Evolutionary conservation across 2,329 filamentous ascomycete species (phyloP), one percentile per base, ranked within the genome.

Genomic region (Torrubiellomyces zombiae): DNA sequence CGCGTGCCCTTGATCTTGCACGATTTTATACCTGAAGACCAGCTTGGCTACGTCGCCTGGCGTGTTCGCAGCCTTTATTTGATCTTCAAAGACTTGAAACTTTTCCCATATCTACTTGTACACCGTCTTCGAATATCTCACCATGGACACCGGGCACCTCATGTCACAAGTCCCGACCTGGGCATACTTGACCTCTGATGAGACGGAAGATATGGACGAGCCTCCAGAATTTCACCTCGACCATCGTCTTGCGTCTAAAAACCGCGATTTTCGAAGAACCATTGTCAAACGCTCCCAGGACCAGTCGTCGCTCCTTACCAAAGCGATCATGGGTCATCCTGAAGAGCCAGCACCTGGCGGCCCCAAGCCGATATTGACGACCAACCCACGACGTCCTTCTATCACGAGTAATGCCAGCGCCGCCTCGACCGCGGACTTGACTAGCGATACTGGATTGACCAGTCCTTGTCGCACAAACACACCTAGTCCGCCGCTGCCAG

Each of bases 391-490:
- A 30, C 55, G 63, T 37, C 60, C 71, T 31, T 86, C 78, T 31
- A 73, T 76, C 39, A 76, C 74, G 46, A 91, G 81, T 58, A 86
- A 75, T 43, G 58, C 72, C 37, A 93, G 83, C 53, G 55, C 76
- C 31, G 65, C 79, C 22, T 93, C 85, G 2, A 91, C 82, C 3
- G 79, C 79, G 18, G 86, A 94, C 36, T 62, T 95, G 29, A 94
- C 83, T n/a, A 94, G 85, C 50, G 89, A 94, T 42, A 89, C 80
- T 29, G 85, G 81, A 30, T 56, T 91, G 30, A 92, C 85, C 11
- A 94, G 82, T 41, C 83, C 86, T 20, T 77, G 81, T n/a, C 65
- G 82, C 28, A 80, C 81, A 18, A 82, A 71, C 47, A 86, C 82
- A 0, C 82, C 85, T 1, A 95, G 86, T 43, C 86, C 89, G 11